phyloP scores from a whole-genome alignment of 768 basidiomycete genomes.

The Phanerochaete carnosa region DNA sequence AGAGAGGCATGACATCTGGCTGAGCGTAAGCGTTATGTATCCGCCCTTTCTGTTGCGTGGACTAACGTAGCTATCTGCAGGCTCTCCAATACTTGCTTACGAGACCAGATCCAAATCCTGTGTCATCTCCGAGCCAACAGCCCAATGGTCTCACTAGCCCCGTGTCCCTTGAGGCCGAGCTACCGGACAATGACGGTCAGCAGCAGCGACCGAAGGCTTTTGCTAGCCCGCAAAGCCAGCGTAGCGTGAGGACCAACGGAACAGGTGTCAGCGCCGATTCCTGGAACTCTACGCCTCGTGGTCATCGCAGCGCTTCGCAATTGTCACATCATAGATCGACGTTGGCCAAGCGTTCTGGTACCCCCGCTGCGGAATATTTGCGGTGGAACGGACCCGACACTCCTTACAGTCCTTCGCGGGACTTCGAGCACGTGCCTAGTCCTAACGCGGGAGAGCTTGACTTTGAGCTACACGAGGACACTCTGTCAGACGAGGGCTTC shows the following conservation, averaged over 20 bases:
- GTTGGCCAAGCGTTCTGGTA: slow-evolving; percentile 82
- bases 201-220: slow-evolving; percentile 44
- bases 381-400: slow-evolving; percentile 75
- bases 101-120: slow-evolving; percentile 48
- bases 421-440: slow-evolving; percentile 34
- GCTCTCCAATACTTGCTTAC: slow-evolving; percentile 88
- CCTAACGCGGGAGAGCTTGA: slow-evolving; percentile 65
- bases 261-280: slow-evolving; percentile 47
- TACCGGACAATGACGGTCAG: slow-evolving; percentile 46
- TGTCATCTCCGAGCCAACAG: slow-evolving; percentile 19
- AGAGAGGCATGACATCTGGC: slow-evolving; percentile 97
- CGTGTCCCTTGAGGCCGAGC: slow-evolving; percentile 26
- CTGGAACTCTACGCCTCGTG: slow-evolving; percentile 76
- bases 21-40: slow-evolving; percentile 55
- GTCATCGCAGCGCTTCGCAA: slow-evolving; percentile 76
- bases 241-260: slow-evolving; percentile 59
- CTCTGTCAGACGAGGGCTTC: slow-evolving; percentile 72
- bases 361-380: slow-evolving; percentile 89
- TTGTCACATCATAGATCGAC: slow-evolving; percentile 64
- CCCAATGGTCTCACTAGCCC: slow-evolving; percentile 25
- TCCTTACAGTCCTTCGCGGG: slow-evolving; percentile 72
- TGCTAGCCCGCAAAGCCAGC: slow-evolving; percentile 71
- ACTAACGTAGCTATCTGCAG: slow-evolving; percentile 35
- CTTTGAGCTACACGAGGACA: slow-evolving; percentile 80
- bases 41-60: neutral